Evolutionary conservation across 768 basidiomycete genomes (phyloP).

Genomic region (Boletus coccyginus): DNA sequence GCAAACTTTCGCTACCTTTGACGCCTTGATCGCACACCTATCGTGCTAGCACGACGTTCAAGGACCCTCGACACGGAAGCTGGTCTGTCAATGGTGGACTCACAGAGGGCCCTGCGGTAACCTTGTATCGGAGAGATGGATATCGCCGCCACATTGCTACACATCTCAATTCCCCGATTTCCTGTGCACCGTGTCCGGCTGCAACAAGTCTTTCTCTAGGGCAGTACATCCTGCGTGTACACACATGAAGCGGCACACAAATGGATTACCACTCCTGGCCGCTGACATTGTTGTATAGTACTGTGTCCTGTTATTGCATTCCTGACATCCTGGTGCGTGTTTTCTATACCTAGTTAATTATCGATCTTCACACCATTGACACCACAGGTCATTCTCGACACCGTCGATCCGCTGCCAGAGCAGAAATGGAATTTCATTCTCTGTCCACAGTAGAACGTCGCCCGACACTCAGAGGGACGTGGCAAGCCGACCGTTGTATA

Average conservation of each 20-base stretch:
- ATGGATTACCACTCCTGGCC: no score
- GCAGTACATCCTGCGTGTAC: neutral
- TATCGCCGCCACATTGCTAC: constrained; percentile 1
- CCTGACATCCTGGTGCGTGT: no score
- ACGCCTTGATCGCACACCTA: neutral
- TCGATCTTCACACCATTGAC: no score
- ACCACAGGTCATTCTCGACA: no score
- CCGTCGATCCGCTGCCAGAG: neutral
- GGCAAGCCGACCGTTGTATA: neutral
- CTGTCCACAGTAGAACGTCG: no score
- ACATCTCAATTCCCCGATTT: neutral
- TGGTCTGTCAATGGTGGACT: constrained; percentile 1
- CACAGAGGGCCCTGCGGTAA: neutral
- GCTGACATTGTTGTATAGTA: no score
- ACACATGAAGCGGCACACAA: neutral
- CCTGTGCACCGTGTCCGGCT: neutral
- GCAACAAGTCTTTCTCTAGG: neutral
- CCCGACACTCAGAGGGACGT: neutral
- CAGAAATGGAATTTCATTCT: neutral
- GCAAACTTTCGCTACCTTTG: neutral
- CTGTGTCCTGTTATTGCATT: no score
- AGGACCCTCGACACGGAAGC: neutral
- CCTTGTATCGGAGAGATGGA: neutral
- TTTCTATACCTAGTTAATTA: no score
- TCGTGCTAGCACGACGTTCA: neutral